These are phyloP conservation scores for Chytriomyces sp. DNA, from an alignment of 192 early-diverging fungal species.

Conservation along the genomic window DNA sequence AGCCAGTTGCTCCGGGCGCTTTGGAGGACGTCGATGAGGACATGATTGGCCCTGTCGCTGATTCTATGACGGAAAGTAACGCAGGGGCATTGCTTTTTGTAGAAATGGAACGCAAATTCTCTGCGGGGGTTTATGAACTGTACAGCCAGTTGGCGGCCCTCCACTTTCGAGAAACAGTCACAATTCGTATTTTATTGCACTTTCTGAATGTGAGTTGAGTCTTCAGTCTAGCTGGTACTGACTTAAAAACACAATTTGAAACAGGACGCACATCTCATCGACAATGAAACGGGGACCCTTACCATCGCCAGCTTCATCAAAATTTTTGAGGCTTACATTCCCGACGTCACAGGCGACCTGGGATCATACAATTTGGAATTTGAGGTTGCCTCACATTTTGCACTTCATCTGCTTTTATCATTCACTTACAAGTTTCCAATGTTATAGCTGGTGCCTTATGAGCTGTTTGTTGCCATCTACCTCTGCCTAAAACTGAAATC, in stretches of 20 bases:
- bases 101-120: conserved; percentile 28
- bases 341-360: conserved; percentile 28
- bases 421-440: background rate
- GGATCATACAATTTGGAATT: conserved; percentile 51
- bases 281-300: conserved; percentile 4
- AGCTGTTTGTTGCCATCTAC: conserved; percentile 37
- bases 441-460: conserved; percentile 46
- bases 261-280: conserved; percentile 50
- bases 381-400: conserved; percentile 38
- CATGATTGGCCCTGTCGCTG: conserved; percentile 19
- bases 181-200: conserved; percentile 44
- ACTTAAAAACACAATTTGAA: background rate
- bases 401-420: background rate
- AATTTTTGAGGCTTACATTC: conserved; percentile 32
- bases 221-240: conserved; percentile 33
- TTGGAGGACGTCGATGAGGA: background rate
- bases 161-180: conserved; percentile 41
- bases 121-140: conserved; percentile 30
- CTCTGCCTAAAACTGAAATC: conserved; percentile 30
- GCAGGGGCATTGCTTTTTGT: background rate
- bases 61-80: background rate
- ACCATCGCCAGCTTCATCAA: conserved; percentile 39
- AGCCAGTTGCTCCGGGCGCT: background rate
- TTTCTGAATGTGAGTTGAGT: conserved; percentile 11
- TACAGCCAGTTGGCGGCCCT: conserved; percentile 32